Evolutionary conservation across 1,284 basidiomycete species (phyloP), one percentile per base, ranked within the genome.

Genomic region (Xerocomus amazonicus): DNA sequence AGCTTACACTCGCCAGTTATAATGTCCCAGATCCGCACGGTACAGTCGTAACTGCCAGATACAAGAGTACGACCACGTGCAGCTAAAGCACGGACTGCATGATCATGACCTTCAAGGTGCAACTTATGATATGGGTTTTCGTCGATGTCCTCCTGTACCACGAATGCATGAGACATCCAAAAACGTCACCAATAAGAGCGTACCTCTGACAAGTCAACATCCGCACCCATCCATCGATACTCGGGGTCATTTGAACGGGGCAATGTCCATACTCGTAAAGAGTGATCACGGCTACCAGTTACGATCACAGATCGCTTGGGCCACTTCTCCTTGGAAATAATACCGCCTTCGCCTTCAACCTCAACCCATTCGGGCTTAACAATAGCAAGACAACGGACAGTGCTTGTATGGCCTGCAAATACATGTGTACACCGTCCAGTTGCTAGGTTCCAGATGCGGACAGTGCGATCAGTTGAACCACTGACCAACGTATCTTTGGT

Each of bases 11-110:
- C 76, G 10, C 94, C 95, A n/a, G 84, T 88, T 55, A 93, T 79
- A 51, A 92, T 87, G 66, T 97, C 93, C 94, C 95, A 97, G 32
- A 97, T 88, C 34, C 94, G 84, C 34, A 97, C 92, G 4, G 84
- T 90, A 64, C 84, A 89, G 65, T 97, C 95, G 69, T 97, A 97
- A 60, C 92, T 95, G 27, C 93, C 94, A n/a, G 92, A 95, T 19
- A 95, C 89, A 40, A 96, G 78, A 1, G 88, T 92, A 37, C 90
- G 78, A 4, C 94, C 93, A 56, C 92, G 79, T 9, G 92, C 90
- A 27, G 93, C 91, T n/a, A 97, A 75, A 4, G 92, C 92, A 50
- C 94, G 82, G 13, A 97, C 93, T 27, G 94, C 92, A 62, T 92
- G 87, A 46, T 87, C 85, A 61, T 97, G 94, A 1, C 94, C 94